Base-by-base conservation (phyloP, 2,329 filamentous ascomycete genomes). In the Harringtonia lauricola region DNA sequence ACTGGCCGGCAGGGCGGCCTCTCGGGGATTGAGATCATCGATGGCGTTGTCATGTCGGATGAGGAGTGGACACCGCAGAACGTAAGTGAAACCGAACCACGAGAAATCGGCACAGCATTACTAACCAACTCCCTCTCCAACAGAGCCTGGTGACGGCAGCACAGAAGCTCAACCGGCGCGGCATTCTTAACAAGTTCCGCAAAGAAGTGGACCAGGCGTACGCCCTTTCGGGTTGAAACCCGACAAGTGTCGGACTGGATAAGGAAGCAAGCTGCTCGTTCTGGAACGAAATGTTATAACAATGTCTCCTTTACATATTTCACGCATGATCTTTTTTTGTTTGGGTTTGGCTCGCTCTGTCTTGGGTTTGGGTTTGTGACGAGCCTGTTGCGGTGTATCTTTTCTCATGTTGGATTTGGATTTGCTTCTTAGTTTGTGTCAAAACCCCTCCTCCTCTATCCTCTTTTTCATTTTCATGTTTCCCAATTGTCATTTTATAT, bases 1-100 rank as follows among this genome's bases (percentile, higher is more conserved):
- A 68, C 69, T 2, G 81, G 81, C 24, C 72, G 72, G 49, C 69
- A 73, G 51, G 77, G 75, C 43, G 79, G 81, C 13, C 65, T 85
- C 19, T 67, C 71, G 2, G 72, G 75, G 15, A 83, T 84, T 45
- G 81, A 85, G 64, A 77, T 84, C 44, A 78, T 86, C 47, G 77
- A 83, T 49, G 81, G 81, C 48, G 77, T 85, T 13, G 81, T 84
- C 2, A 56, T 86, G 52, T 76, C 77, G 0, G 80, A 84, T 49
- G 81, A 85, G 62, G 81, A 86, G 60, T 86, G 81, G 81, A 85
- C 79, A 10, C 78, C 81, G 36, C 77, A 84, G 52, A 86, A 84
- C 55, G 79, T 83, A 61, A 72, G 78, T 68, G 10, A 3, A n/a
- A 8, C 30, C 5, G 24, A 9, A 19, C 13, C 26, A 33, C 28